Evolutionary conservation across 2,329 filamentous ascomycete genomes (phyloP).

Genomic region (Pseudocercospora macadamiae): DNA sequence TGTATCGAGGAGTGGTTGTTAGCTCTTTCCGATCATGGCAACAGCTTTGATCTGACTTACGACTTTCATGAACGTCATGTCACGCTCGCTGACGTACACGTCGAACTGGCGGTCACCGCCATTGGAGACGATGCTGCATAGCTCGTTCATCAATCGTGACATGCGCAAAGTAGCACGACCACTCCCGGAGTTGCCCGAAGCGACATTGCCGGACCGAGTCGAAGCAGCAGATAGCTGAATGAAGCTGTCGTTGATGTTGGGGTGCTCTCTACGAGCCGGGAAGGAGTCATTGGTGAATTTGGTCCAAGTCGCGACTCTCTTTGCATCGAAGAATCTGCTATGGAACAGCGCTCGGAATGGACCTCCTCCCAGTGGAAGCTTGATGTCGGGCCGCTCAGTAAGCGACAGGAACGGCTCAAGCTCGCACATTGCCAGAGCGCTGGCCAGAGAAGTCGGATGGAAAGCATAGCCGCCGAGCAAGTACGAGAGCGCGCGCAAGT

Average conservation of each 20-base stretch:
- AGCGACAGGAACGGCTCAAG: slow-evolving; percentile 42
- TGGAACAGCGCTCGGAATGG: neutral
- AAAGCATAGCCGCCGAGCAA: slow-evolving; percentile 43
- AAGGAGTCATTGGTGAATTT: slow-evolving; percentile 35
- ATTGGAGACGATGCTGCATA: slow-evolving; percentile 37
- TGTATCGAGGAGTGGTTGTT: too few species aligned
- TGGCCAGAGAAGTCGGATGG: slow-evolving; percentile 38
- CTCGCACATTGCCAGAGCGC: slow-evolving; percentile 43
- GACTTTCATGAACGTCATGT: slow-evolving; percentile 47
- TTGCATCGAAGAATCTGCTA: slow-evolving; percentile 21
- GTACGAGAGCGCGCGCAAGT: slow-evolving; percentile 37
- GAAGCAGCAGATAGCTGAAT: slow-evolving; percentile 29
- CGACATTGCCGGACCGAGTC: neutral
- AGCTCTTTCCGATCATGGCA: too few species aligned
- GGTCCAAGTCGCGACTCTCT: slow-evolving; percentile 22
- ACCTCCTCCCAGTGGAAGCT: slow-evolving; percentile 8
- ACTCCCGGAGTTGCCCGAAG: slow-evolving; percentile 1
- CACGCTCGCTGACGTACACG: slow-evolving; percentile 43
- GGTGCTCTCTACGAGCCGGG: slow-evolving; percentile 40
- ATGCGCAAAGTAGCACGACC: slow-evolving; percentile 33
- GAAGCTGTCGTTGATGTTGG: slow-evolving; percentile 37
- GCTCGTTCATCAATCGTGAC: slow-evolving; percentile 39
- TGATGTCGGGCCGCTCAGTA: slow-evolving; percentile 38
- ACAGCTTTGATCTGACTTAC: too few species aligned
- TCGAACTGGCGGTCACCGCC: slow-evolving; percentile 40